Base-by-base conservation (phyloP, 768 basidiomycete species). In the Leccinum variicolor region DNA sequence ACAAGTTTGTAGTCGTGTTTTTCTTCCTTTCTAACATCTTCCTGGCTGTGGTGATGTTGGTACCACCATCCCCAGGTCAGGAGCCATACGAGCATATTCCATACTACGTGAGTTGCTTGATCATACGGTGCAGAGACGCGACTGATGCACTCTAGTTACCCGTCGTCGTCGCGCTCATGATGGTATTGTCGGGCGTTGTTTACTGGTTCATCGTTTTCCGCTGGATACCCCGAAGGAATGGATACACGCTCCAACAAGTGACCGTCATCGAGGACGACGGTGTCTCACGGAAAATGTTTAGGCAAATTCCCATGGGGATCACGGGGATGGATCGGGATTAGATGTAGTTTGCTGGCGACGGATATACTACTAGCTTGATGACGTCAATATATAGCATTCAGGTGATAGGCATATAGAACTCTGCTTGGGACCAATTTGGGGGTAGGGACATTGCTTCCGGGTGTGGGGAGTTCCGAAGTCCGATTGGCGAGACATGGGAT, bases 1-100 rank as follows among this genome's bases (percentile, higher is more conserved):
- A 83, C 19, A 82, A 75, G 51, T 48, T 61, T 19, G 74, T 81
- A 25, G 74, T 83, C 1, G 57, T 77, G 3, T 73, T 84, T 31
- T 90, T 87, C 74, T 79, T 86, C 57, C 56, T 84, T 6, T 85
- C 86, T 2, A 89, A 90, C 59, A 45, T 87, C 15, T 87, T 89
- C 67, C 73, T 90, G 21, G 70, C 82, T n/a, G 60, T 79, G 33
- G 81, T 83, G 5, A 87, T 89, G 0, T 73, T 89, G 52, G 73
- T 89, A 29, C 87, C 88, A 4, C 89, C 89, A 1, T 66, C 74
- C 0, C 67, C 73, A 5, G 85, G 81, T 7, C 75, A 75, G 6
- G 72, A 72, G 49, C 78, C 79, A 3, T 90, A 89, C 62, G 74
- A 81, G 23, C 64, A 74, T 56, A 74, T 90, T 11, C 86, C 87